Conservation (phyloP, 2,329 filamentous ascomycete species). For the Colletotrichum sp. region DNA sequence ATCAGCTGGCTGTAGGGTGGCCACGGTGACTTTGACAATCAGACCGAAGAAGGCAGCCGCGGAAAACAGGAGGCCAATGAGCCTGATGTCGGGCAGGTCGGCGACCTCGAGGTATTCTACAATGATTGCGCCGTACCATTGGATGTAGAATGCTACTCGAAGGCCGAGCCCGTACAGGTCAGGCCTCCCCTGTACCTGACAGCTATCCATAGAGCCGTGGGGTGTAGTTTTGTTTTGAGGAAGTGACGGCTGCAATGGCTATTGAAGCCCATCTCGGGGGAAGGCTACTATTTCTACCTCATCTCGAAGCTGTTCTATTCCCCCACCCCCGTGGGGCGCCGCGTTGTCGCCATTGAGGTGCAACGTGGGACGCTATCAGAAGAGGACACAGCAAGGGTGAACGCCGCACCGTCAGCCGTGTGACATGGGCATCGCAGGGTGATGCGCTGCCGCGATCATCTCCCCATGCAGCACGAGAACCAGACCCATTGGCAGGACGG, state of each 20-base stretch:
- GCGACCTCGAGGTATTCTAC: conserved; percentile 34
- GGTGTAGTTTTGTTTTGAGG: neutral
- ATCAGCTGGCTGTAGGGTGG: conserved; percentile 31
- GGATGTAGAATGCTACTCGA: conserved; percentile 36
- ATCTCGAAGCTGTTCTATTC: neutral
- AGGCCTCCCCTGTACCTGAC: conserved; percentile 28
- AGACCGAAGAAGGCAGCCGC: conserved; percentile 28
- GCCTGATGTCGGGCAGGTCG: conserved; percentile 31
- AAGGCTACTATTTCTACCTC: neutral
- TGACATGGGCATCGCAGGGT: neutral
- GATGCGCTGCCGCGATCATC: neutral
- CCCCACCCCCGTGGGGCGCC: neutral
- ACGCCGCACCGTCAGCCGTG: neutral
- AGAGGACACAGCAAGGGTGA: neutral
- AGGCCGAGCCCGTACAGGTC: conserved; percentile 40
- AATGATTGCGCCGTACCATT: conserved; percentile 38
- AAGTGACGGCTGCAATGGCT: neutral
- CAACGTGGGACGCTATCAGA: conserved; percentile 11
- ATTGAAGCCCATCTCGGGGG: neutral
- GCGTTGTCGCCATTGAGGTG: neutral
- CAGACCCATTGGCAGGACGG: neutral
- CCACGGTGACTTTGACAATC: conserved; percentile 27
- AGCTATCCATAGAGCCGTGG: conserved; percentile 25
- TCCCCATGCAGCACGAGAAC: neutral
- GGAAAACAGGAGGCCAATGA: conserved; percentile 36